Evolutionary conservation across 2,329 filamentous ascomycete species (phyloP).

Genomic region (Nakataea oryzae): DNA sequence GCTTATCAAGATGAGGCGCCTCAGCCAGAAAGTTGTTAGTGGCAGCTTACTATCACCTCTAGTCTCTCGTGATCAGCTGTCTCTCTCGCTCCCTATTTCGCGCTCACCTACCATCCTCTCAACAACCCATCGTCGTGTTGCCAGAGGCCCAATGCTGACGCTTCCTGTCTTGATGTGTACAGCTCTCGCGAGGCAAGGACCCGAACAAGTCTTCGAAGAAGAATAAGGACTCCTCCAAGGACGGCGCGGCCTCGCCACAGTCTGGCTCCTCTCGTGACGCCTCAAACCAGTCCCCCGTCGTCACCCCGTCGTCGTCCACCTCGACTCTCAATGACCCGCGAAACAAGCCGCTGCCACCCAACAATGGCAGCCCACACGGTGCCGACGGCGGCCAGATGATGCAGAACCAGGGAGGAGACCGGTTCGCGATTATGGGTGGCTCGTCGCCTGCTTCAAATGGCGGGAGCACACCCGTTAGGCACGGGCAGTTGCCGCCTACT

Average conservation of each 20-base stretch:
- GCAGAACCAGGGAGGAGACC: conserved; percentile 23
- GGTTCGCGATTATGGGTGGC: conserved; percentile 22
- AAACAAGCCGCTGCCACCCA: conserved; percentile 65
- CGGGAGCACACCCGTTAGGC: conserved; percentile 50
- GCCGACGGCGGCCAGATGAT: conserved; percentile 25
- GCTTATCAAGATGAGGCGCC: conserved; percentile 75
- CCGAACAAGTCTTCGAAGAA: conserved; percentile 74
- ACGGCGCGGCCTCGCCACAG: conserved; percentile 73
- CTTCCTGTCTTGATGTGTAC: conserved; percentile 28
- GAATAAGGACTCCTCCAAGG: conserved; percentile 58
- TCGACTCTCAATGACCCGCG: conserved; percentile 77
- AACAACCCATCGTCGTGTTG: conserved; percentile 39
- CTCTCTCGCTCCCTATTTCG: conserved; percentile 2
- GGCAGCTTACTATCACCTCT: conserved; percentile 9
- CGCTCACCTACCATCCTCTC: background rate
- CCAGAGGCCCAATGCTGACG: conserved; percentile 40
- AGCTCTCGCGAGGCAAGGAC: conserved; percentile 88
- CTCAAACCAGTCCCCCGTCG: conserved; percentile 46
- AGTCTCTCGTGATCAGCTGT: conserved; percentile 2
- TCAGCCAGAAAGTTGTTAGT: conserved; percentile 94
- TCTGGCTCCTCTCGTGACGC: conserved; percentile 41
- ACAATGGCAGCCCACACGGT: conserved; percentile 30
- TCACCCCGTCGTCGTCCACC: conserved; percentile 81
- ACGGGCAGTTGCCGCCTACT: conserved; percentile 63
- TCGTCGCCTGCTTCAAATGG: conserved; percentile 36